Evolutionary conservation across 768 basidiomycete species (phyloP).

Genomic region (Leccinum longicurvipes): DNA sequence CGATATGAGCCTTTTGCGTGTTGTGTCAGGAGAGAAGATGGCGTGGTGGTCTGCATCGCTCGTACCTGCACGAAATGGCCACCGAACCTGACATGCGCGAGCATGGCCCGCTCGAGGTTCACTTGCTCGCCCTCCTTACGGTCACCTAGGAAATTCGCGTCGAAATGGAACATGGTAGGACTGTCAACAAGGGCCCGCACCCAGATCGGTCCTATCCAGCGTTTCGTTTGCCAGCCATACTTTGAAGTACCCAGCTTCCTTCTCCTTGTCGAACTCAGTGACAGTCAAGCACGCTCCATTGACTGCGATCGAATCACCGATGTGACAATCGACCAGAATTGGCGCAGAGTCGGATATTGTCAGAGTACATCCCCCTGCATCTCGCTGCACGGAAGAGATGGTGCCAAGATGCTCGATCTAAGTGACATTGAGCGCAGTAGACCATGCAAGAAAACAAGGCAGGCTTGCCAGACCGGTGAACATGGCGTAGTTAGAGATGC

Average conservation of each 20-base stretch:
- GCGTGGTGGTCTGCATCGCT: neutral
- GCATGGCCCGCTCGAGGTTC: constrained; percentile 95
- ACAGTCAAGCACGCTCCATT: constrained; percentile 91
- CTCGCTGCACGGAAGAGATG: constrained; percentile 59
- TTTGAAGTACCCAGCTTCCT: constrained; percentile 77
- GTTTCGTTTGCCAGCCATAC: constrained; percentile 98
- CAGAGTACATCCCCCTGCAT: constrained; percentile 77
- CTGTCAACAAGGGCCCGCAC: constrained; percentile 36
- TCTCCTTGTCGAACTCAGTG: constrained; percentile 67
- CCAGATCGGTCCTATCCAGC: constrained; percentile 83
- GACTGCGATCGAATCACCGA: constrained; percentile 93
- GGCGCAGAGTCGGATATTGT: constrained; percentile 66
- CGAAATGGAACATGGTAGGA: neutral
- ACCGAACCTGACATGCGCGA: constrained; percentile 85
- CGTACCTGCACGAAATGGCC: constrained; percentile 96
- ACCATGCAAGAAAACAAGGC: neutral
- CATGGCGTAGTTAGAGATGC: too few species aligned
- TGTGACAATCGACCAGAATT: constrained; percentile 83
- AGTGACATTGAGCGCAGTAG: constrained; percentile 5
- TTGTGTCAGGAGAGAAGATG: neutral
- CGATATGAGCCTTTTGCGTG: constrained; percentile 81
- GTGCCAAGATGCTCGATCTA: constrained; percentile 90
- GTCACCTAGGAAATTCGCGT: constrained; percentile 52
- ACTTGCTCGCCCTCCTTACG: constrained; percentile 74
- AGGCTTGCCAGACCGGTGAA: constrained; percentile 74